Evolutionary conservation across 2,329 filamentous ascomycete genomes (phyloP).

Genomic region (Diaporthe citriasiana): DNA sequence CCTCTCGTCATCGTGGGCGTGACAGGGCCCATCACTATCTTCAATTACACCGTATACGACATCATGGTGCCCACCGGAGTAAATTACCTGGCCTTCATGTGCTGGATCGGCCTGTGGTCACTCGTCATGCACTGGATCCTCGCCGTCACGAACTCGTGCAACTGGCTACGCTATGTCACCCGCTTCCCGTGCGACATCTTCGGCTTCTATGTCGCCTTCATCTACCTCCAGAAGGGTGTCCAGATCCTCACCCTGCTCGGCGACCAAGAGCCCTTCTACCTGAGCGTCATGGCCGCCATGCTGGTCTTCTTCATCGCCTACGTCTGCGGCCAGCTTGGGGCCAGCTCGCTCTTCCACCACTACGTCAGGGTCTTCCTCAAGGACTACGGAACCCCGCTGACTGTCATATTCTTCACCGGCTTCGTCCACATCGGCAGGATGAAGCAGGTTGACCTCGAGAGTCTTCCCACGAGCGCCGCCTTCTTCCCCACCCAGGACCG

Average conservation of each 20-base stretch:
- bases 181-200: slow-evolving; percentile 95
- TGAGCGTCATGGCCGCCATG: slow-evolving; percentile 82
- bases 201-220: slow-evolving; percentile 92
- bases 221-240: slow-evolving; percentile 92
- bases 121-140: slow-evolving; percentile 87
- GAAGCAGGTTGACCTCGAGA: slow-evolving; percentile 76
- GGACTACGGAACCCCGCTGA: slow-evolving; percentile 89
- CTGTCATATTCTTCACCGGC: slow-evolving; percentile 88
- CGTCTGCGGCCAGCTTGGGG: slow-evolving; percentile 78
- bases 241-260: slow-evolving; percentile 87
- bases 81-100: slow-evolving; percentile 91
- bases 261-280: slow-evolving; percentile 76
- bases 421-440: slow-evolving; percentile 91
- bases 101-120: slow-evolving; percentile 92
- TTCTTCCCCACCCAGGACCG: slow-evolving; percentile 84
- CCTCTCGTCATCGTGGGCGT: slow-evolving; percentile 93
- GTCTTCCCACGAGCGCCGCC: slow-evolving; percentile 80
- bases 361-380: slow-evolving; percentile 86
- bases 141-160: slow-evolving; percentile 88
- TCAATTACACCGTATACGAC: slow-evolving; percentile 94
- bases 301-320: slow-evolving; percentile 85
- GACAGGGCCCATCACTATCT: slow-evolving; percentile 91
- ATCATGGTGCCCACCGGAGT: slow-evolving; percentile 84
- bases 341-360: slow-evolving; percentile 79
- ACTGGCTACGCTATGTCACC: slow-evolving; percentile 89